phyloP scores from a whole-genome alignment of 2,329 filamentous ascomycete species.

The Exophiala mesophila region DNA sequence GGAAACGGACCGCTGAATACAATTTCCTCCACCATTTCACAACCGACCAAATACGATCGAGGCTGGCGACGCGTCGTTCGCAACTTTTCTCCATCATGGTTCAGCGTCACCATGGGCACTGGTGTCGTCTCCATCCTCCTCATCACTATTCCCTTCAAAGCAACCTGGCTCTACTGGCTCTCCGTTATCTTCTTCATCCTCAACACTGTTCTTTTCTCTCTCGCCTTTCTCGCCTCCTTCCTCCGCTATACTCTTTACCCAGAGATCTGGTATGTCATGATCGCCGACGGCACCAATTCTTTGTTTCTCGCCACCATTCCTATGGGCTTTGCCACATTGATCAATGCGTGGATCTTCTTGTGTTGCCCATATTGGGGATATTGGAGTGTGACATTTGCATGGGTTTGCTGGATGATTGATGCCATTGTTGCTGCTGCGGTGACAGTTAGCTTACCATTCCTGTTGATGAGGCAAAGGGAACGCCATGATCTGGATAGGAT shows the following conservation, averaged over 20 bases:
- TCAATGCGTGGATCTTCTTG: constrained; percentile 59
- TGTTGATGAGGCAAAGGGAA: constrained; percentile 31
- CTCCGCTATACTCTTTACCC: constrained; percentile 63
- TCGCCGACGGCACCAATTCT: constrained; percentile 61
- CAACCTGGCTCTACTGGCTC: constrained; percentile 53
- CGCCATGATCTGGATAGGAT: constrained; percentile 52
- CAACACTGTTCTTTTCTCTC: constrained; percentile 54
- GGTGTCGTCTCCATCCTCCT: constrained; percentile 63
- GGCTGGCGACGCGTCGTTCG: constrained; percentile 37
- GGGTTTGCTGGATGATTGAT: constrained; percentile 57
- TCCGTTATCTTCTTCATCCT: constrained; percentile 58
- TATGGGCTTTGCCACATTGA: constrained; percentile 64
- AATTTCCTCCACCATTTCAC: not conserved
- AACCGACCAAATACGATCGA: constrained; percentile 33
- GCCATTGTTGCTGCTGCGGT: constrained; percentile 48
- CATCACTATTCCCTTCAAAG: constrained; percentile 57
- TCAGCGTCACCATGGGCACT: constrained; percentile 61
- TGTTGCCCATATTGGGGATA: constrained; percentile 58
- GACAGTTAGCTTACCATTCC: constrained; percentile 53
- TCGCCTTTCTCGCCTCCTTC: constrained; percentile 45
- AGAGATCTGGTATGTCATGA: constrained; percentile 61
- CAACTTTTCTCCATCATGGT: constrained; percentile 49
- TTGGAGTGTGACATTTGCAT: constrained; percentile 52
- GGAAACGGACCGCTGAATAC: not conserved
- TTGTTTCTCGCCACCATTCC: constrained; percentile 65